phyloP scores from a whole-genome alignment of 805 yeast species.

The Metschnikowia lachancei region DNA sequence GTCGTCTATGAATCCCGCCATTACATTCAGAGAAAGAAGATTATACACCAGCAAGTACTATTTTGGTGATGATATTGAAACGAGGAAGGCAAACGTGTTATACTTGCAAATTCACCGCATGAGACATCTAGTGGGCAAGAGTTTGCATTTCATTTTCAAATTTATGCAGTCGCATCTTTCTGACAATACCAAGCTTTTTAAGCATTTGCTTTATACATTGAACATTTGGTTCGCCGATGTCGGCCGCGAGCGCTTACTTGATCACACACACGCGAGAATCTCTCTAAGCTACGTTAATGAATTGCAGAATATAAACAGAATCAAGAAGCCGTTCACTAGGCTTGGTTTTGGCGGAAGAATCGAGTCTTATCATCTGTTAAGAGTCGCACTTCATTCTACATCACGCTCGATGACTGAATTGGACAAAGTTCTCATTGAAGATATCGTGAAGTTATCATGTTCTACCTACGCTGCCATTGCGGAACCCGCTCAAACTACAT shows the following conservation, averaged over 20 bases:
- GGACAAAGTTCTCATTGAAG: constrained; percentile 61
- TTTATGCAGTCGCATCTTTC: constrained; percentile 49
- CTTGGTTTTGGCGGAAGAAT: constrained; percentile 72
- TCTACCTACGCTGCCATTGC: constrained; percentile 73
- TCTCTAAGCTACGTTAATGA: constrained; percentile 55
- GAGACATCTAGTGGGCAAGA: constrained; percentile 57
- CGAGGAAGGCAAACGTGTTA: constrained; percentile 33
- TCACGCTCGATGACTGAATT: constrained; percentile 65
- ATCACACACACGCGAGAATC: constrained; percentile 53
- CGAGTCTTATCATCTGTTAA: constrained; percentile 68
- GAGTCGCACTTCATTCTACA: constrained; percentile 69
- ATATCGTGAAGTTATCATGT: constrained; percentile 60
- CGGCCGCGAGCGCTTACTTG: constrained; percentile 67
- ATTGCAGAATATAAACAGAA: constrained; percentile 60
- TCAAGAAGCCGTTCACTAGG: constrained; percentile 72
- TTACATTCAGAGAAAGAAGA: constrained; percentile 58
- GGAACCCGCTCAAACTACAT: constrained; percentile 61
- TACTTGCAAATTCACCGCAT: constrained; percentile 54
- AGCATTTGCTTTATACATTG: constrained; percentile 58
- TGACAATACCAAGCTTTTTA: constrained; percentile 63
- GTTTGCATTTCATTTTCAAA: constrained; percentile 56
- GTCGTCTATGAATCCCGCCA: constrained; percentile 52
- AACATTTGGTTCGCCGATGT: constrained; percentile 80
- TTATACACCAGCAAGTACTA: constrained; percentile 63
- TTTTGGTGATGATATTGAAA: constrained; percentile 55